Conservation (phyloP, 2,329 filamentous ascomycete species). For the Chalaropsis ovoidea region DNA sequence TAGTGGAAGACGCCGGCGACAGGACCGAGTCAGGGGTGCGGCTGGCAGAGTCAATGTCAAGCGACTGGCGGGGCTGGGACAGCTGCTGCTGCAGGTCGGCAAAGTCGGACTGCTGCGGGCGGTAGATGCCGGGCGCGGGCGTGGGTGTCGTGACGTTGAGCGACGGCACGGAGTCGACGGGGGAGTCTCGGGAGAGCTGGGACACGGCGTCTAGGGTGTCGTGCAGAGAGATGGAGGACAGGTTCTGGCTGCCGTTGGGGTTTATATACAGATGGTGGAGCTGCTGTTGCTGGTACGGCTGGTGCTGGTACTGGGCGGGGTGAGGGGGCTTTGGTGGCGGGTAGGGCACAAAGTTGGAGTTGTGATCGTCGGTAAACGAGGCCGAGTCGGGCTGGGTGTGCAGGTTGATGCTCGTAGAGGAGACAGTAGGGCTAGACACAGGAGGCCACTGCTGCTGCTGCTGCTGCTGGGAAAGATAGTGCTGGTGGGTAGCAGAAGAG, state of each 20-base stretch:
- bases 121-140: conserved; percentile 31
- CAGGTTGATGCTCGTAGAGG: conserved; percentile 12
- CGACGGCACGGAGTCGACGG: conserved; percentile 39
- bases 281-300: conserved; percentile 27
- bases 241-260: conserved; percentile 25
- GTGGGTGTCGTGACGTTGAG: conserved; percentile 31
- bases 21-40: conserved; percentile 29
- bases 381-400: conserved; percentile 21
- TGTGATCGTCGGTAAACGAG: conserved; percentile 18
- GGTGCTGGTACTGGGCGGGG: conserved; percentile 32
- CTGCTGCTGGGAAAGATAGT: conserved; percentile 30
- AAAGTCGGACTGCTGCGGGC: conserved; percentile 29
- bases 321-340: conserved; percentile 32
- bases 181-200: conserved; percentile 53
- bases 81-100: conserved; percentile 17
- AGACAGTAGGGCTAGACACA: conserved; percentile 15
- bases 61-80: conserved; percentile 27
- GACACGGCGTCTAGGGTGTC: conserved; percentile 51
- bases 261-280: conserved; percentile 23
- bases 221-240: conserved; percentile 26
- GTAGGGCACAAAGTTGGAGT: conserved; percentile 27
- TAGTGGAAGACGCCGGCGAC: not conserved
- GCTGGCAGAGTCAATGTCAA: conserved; percentile 27
- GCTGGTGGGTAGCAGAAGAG: conserved; percentile 27
- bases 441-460: conserved; percentile 27